Evolutionary conservation across 129 eudicot species (phyloP).

Genomic region (sunflower (Helianthus annuus)): HanXRQr2.0-SUNRISE NC_035440.2:48065327-48065826

Average conservation of each 20-base stretch:
- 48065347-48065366: constrained; percentile 91
- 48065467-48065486: constrained; percentile 93
- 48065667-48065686: constrained; percentile 81
- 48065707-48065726: constrained; percentile 69
- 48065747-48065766: background rate
- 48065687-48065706: constrained; percentile 91
- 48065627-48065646: constrained; percentile 2
- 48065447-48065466: constrained; percentile 54
- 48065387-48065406: background rate
- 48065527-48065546: constrained; percentile 78
- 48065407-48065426: background rate
- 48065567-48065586: background rate
- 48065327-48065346: constrained; percentile 97
- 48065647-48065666: constrained; percentile 46
- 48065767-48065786: background rate
- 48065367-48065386: constrained; percentile 1
- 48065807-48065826: constrained; percentile 80
- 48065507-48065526: constrained; percentile 93
- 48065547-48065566: constrained; percentile 68
- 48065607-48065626: background rate
- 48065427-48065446: background rate
- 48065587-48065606: background rate
- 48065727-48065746: background rate
- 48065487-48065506: constrained; percentile 97
- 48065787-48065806: constrained; percentile 7